Percentiles rank a stretch among this genome's conserved stretches.
phyloP scores from a whole-genome alignment of 768 basidiomycete species.

The Favolaschia claudopus region DNA sequence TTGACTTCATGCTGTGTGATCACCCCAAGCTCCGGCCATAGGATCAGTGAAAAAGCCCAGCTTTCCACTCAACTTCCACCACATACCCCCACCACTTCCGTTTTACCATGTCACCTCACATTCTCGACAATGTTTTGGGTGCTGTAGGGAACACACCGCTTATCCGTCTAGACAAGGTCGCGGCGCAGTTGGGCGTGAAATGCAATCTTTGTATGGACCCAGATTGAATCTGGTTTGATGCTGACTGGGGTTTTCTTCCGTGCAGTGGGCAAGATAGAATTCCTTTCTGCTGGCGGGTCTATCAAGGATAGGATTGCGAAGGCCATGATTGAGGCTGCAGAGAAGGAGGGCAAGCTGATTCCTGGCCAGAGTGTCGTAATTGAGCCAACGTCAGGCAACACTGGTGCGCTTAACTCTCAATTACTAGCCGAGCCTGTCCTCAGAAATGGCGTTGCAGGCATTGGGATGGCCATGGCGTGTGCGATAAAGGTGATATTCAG shows the following conservation, averaged over 20 bases:
- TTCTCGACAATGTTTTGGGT: constrained; percentile 82
- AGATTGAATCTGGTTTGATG: neutral
- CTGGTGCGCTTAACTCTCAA: constrained; percentile 60
- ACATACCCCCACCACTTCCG: neutral
- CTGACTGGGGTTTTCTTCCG: neutral
- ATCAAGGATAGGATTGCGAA: constrained; percentile 97
- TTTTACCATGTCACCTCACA: constrained; percentile 45
- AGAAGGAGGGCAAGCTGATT: constrained; percentile 83
- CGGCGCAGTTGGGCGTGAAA: constrained; percentile 73
- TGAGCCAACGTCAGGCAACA: constrained; percentile 95
- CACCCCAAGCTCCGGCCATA: constrained; percentile 6
- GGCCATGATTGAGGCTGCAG: constrained; percentile 96
- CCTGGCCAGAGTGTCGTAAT: constrained; percentile 92
- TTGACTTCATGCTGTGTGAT: constrained; percentile 1
- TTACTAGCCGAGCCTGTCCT: neutral
- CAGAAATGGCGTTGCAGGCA: constrained; percentile 65
- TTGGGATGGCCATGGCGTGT: constrained; percentile 92
- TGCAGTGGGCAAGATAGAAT: constrained; percentile 90
- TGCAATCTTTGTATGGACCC: constrained; percentile 84
- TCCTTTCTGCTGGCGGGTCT: constrained; percentile 88
- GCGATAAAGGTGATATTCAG: constrained; percentile 81
- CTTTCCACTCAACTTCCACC: constrained; percentile 2
- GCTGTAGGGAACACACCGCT: constrained; percentile 93
- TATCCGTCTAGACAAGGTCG: constrained; percentile 83
- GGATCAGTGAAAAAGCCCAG: neutral